These are phyloP conservation scores for Eimeria zaria DNA, from an alignment of 169 alveolate genomes.

Conservation along the genomic window DNA sequence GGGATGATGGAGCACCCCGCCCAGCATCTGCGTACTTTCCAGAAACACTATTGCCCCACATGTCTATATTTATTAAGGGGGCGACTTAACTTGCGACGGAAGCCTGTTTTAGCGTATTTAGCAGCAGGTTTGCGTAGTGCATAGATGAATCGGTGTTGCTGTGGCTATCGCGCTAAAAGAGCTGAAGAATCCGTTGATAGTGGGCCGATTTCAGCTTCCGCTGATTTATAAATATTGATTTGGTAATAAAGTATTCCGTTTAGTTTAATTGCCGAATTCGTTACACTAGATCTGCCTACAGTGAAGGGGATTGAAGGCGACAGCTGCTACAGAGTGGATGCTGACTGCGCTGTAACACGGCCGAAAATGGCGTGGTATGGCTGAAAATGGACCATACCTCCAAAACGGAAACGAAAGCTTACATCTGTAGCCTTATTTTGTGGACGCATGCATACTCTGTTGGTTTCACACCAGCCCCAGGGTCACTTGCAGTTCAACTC, in stretches of 20 bases:
- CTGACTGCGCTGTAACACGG: neutral
- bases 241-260: neutral
- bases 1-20: neutral
- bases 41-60: neutral
- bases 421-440: neutral
- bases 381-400: neutral
- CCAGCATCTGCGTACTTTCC: neutral
- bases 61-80: neutral
- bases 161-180: neutral
- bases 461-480: conserved; percentile 8
- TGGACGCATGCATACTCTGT: neutral
- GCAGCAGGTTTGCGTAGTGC: neutral
- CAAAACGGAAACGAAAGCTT: neutral
- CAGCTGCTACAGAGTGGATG: neutral
- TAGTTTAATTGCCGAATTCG: no score
- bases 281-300: neutral
- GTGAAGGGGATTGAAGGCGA: neutral
- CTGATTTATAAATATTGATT: neutral
- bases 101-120: neutral
- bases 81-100: neutral
- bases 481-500: neutral
- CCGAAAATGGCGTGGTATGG: neutral
- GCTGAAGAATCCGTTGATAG: neutral
- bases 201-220: neutral
- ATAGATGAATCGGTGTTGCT: no score